These are phyloP conservation scores for Melanogaster broomeanus DNA, from an alignment of 768 basidiomycete species.

Conservation along the genomic window DNA sequence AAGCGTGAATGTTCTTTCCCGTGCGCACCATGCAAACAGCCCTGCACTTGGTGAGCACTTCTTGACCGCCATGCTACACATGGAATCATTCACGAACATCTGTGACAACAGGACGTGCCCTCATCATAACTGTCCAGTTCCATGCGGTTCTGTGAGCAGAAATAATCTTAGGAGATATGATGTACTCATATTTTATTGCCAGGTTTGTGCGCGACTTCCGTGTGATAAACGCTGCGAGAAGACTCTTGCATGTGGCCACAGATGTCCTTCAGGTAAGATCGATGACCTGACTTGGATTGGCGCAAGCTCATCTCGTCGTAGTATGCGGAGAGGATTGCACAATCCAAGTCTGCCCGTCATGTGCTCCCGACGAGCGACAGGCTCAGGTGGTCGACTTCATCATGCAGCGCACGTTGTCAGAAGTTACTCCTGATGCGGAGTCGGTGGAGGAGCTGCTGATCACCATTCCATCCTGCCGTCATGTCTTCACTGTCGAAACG, in stretches of 20 bases:
- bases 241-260: constrained; percentile 58
- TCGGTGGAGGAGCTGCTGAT: constrained; percentile 54
- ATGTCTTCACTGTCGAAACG: constrained; percentile 71
- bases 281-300: background rate
- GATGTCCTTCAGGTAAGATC: constrained; percentile 61
- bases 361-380: constrained; percentile 41
- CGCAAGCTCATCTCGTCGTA: constrained; percentile 22
- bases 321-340: constrained; percentile 70
- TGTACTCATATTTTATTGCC: background rate
- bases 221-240: constrained; percentile 57
- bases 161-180: background rate
- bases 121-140: constrained; percentile 57
- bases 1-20: constrained; percentile 46
- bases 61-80: background rate
- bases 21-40: constrained; percentile 64
- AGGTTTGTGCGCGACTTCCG: constrained; percentile 68
- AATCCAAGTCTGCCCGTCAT: constrained; percentile 54
- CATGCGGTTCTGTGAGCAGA: constrained; percentile 65
- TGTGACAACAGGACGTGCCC: constrained; percentile 46
- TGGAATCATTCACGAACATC: background rate
- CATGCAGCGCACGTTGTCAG: constrained; percentile 49
- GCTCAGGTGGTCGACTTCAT: constrained; percentile 60
- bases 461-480: constrained; percentile 60
- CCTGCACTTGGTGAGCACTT: constrained; percentile 52
- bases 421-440: constrained; percentile 42